Percentiles rank a stretch among this genome's conserved stretches.
Evolutionary conservation across 306 rosid species (phyloP).

Genomic region (Rosa multiflora): DNA sequence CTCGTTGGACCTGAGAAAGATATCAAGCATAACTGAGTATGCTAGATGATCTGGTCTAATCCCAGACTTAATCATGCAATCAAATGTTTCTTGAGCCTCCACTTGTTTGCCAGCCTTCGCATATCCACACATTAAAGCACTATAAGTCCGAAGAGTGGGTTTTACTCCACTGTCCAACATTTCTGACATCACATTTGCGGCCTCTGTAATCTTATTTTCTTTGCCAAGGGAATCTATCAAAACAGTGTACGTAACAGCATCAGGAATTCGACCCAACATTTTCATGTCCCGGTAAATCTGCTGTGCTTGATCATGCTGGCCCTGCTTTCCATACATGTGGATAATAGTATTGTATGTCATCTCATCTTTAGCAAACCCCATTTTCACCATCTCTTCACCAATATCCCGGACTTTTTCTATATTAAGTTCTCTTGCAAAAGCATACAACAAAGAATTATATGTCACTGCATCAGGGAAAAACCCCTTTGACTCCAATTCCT

Average conservation of each 20-base stretch:
- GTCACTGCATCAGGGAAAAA: constrained; percentile 93
- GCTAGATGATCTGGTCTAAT: constrained; percentile 78
- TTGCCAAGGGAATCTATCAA: constrained; percentile 90
- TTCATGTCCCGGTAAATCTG: constrained; percentile 84
- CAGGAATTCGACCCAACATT: constrained; percentile 64
- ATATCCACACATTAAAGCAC: constrained; percentile 90
- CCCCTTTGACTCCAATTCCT: constrained; percentile 73
- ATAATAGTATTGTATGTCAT: constrained; percentile 94
- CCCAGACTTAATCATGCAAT: constrained; percentile 76
- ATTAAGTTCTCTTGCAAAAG: constrained; percentile 82
- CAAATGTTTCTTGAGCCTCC: constrained; percentile 78
- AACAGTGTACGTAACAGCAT: constrained; percentile 83
- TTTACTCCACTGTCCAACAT: constrained; percentile 84
- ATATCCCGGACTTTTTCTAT: constrained; percentile 56
- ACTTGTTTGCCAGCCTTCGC: constrained; percentile 71
- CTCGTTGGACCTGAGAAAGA: constrained; percentile 76
- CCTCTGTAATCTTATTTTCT: constrained; percentile 74
- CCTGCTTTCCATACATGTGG: constrained; percentile 90
- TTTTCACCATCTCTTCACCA: constrained; percentile 75
- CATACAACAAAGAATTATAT: constrained; percentile 76
- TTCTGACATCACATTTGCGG: constrained; percentile 77
- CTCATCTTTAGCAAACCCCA: constrained; percentile 89
- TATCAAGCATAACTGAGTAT: constrained; percentile 83
- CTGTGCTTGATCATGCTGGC: constrained; percentile 65
- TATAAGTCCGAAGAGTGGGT: constrained; percentile 83